phyloP scores from a whole-genome alignment of 306 rosid species.

The Acacia melanoxylon region DNA sequence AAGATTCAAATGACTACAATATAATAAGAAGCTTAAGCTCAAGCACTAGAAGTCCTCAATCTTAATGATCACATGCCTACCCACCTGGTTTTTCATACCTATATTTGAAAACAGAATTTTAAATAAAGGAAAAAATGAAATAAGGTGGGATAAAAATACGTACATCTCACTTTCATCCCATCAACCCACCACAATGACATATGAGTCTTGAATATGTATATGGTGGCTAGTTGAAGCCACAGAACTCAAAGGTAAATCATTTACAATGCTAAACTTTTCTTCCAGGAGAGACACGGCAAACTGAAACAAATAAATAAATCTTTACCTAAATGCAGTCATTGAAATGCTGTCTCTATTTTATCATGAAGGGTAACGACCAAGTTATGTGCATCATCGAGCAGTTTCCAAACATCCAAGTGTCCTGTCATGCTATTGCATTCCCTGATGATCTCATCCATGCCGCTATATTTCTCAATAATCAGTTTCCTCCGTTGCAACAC shows the following conservation, averaged over 20 bases:
- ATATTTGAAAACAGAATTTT: conserved; percentile 29
- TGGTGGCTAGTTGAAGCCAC: conserved; percentile 31
- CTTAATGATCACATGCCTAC: conserved; percentile 45
- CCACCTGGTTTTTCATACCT: conserved; percentile 36
- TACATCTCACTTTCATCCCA: conserved; percentile 35
- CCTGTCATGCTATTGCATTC: conserved; percentile 98
- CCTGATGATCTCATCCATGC: conserved; percentile 99
- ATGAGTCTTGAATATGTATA: conserved; percentile 17
- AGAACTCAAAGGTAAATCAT: neutral
- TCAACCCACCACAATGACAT: conserved; percentile 19
- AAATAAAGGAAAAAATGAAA: neutral
- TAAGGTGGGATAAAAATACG: neutral
- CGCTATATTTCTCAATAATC: conserved; percentile 87
- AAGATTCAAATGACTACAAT: neutral
- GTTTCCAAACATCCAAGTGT: conserved; percentile 93
- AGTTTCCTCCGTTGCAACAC: conserved; percentile 90
- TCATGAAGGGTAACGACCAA: conserved; percentile 94
- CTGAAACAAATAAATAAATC: neutral
- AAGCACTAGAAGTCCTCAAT: conserved; percentile 13
- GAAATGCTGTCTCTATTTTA: conserved; percentile 73
- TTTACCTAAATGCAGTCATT: conserved; percentile 34
- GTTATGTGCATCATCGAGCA: conserved; percentile 91
- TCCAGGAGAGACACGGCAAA: conserved; percentile 29
- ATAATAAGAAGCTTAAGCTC: neutral
- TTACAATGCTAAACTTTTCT: conserved; percentile 30